Conservation (phyloP, 495 filamentous ascomycete genomes). For the Wilcoxina mikolae region DNA sequence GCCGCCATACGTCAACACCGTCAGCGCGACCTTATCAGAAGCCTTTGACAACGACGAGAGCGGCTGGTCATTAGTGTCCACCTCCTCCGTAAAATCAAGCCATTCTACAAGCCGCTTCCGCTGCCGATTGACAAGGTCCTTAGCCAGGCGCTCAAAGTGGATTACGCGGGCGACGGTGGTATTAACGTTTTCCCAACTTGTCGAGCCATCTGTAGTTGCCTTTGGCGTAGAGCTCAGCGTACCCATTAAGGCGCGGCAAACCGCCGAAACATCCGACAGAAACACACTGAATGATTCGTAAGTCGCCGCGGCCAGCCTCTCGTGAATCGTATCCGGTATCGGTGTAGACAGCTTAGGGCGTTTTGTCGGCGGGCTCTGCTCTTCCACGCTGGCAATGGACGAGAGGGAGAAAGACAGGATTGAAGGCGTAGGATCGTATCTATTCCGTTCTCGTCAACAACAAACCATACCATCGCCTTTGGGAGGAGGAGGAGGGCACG, state of each 20-base stretch:
- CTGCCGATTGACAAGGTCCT: constrained; percentile 18
- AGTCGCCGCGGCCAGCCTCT: constrained; percentile 9
- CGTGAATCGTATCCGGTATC: constrained; percentile 18
- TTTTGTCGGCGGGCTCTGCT: constrained; percentile 16
- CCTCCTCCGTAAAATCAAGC: constrained; percentile 23
- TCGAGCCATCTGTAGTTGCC: constrained; percentile 5
- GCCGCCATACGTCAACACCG: constrained; percentile 24
- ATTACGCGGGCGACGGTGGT: constrained; percentile 14
- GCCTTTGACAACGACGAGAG: constrained; percentile 1
- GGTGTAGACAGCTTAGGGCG: constrained; percentile 22
- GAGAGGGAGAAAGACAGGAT: constrained; percentile 17
- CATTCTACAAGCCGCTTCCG: constrained; percentile 16
- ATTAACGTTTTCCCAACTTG: not conserved
- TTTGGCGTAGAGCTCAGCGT: not conserved
- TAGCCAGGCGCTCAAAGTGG: constrained; percentile 20
- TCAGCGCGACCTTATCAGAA: constrained; percentile 22
- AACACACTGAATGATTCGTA: constrained; percentile 18
- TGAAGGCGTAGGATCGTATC: constrained; percentile 21
- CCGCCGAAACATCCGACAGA: constrained; percentile 16
- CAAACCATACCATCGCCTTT: not conserved
- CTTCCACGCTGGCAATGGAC: not conserved
- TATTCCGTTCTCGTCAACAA: constrained; percentile 7
- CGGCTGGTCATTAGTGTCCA: not conserved
- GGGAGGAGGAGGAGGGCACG: not conserved
- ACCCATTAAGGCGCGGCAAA: constrained; percentile 17